phyloP scores from a whole-genome alignment of 2,329 filamentous ascomycete genomes.

The Endothia cerciana region DNA sequence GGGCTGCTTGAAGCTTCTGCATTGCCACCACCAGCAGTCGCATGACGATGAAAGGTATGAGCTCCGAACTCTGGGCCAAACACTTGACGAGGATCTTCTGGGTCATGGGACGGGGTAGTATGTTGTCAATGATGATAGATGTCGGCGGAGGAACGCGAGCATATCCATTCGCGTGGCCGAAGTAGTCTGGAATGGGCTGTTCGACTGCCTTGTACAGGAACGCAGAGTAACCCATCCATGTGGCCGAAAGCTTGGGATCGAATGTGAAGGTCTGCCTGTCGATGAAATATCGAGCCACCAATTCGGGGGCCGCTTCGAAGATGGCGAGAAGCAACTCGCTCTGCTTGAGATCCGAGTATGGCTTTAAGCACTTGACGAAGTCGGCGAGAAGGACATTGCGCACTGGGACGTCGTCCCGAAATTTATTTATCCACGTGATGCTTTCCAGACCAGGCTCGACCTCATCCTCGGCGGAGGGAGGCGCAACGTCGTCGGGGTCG shows the following conservation, averaged over 20 bases:
- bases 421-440: slow-evolving; percentile 71
- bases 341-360: slow-evolving; percentile 81
- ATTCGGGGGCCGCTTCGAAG: slow-evolving; percentile 80
- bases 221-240: slow-evolving; percentile 92
- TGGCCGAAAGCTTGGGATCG: slow-evolving; percentile 88
- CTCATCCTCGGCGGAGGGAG: slow-evolving; percentile 43
- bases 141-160: slow-evolving; percentile 75
- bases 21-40: slow-evolving; percentile 79
- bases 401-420: slow-evolving; percentile 68
- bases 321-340: slow-evolving; percentile 80
- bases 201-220: slow-evolving; percentile 83
- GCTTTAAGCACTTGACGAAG: slow-evolving; percentile 77
- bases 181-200: slow-evolving; percentile 71
- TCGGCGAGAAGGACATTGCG: slow-evolving; percentile 80
- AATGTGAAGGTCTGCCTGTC: slow-evolving; percentile 81
- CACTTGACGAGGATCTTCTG: slow-evolving; percentile 81
- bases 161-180: slow-evolving; percentile 68
- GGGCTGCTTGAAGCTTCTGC: slow-evolving; percentile 70
- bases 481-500: slow-evolving; percentile 58
- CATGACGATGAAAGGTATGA: slow-evolving; percentile 83
- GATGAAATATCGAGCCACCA: slow-evolving; percentile 85
- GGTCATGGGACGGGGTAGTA: slow-evolving; percentile 80
- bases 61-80: slow-evolving; percentile 73
- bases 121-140: slow-evolving; percentile 79
- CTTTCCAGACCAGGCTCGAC: slow-evolving; percentile 70